Conservation (phyloP, 352 stramenopile genomes). For the Hyaloperonospora arabidopsidis region DNA sequence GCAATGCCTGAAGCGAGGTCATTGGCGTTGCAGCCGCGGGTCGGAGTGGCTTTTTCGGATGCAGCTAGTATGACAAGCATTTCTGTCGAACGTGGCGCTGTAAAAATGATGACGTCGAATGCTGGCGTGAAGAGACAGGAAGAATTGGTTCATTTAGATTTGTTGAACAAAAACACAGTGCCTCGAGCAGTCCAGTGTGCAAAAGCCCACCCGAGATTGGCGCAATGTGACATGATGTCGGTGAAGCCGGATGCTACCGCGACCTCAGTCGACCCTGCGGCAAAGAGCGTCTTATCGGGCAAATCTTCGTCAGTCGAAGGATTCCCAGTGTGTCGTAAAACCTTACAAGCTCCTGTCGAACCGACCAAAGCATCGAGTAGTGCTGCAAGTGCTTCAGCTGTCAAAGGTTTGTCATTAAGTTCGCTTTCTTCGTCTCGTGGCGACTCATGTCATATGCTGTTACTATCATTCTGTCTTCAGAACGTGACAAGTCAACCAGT, state of each 20-base stretch:
- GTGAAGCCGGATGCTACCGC: no score
- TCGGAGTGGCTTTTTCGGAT: neutral
- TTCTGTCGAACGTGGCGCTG: neutral
- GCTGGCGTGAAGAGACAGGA: conserved; percentile 16
- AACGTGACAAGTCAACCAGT: neutral
- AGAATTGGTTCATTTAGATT: no score
- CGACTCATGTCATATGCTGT: conserved; percentile 1
- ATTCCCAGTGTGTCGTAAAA: conserved; percentile 1
- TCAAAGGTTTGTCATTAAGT: conserved; percentile 10
- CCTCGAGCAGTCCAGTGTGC: no score
- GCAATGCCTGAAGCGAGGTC: conserved; percentile 20
- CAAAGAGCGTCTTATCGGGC: no score
- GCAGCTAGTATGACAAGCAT: neutral
- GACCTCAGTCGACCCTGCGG: no score
- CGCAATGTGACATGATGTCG: no score
- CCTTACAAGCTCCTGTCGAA: conserved; percentile 9
- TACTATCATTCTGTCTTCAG: conserved; percentile 1
- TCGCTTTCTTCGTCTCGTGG: neutral
- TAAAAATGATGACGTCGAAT: neutral
- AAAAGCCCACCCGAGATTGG: no score
- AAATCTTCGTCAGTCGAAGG: no score
- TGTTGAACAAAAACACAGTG: no score
- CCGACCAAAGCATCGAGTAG: neutral
- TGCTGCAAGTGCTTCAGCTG: conserved; percentile 2
- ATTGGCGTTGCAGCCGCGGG: conserved; percentile 1